phyloP scores from a whole-genome alignment of 768 basidiomycete genomes.

The Pholiota conissans region DNA sequence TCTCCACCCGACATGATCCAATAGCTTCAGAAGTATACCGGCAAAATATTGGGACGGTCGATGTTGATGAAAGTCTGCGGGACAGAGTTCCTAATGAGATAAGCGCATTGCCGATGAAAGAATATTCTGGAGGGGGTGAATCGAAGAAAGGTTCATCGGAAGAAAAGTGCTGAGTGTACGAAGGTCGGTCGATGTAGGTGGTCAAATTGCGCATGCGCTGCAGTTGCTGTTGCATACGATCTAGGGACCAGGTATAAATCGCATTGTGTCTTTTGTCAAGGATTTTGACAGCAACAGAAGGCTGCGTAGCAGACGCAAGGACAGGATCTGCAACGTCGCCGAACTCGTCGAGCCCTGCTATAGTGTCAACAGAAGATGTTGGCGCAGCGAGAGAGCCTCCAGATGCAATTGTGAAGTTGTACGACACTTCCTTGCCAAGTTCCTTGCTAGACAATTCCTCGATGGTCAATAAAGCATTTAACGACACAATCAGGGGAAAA shows the following conservation, averaged over 20 bases:
- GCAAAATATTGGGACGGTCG: constrained; percentile 88
- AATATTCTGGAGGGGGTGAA: constrained; percentile 82
- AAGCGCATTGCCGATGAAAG: constrained; percentile 87
- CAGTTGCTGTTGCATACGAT: constrained; percentile 84
- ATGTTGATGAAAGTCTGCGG: constrained; percentile 70
- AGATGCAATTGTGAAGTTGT: constrained; percentile 91
- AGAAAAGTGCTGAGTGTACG: constrained; percentile 92
- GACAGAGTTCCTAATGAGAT: constrained; percentile 82
- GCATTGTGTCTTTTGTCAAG: constrained; percentile 85
- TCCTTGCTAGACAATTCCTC: constrained; percentile 59
- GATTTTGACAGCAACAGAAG: constrained; percentile 87
- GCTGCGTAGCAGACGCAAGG: constrained; percentile 71
- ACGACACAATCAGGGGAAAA: no score
- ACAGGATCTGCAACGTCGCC: constrained; percentile 90
- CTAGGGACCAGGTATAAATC: constrained; percentile 90
- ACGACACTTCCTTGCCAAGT: constrained; percentile 82
- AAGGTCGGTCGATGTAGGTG: constrained; percentile 87
- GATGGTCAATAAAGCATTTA: constrained; percentile 5
- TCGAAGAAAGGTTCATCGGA: constrained; percentile 94
- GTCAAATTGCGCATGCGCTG: constrained; percentile 93
- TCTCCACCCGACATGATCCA: constrained; percentile 86
- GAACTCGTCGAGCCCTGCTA: constrained; percentile 87
- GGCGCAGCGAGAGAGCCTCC: constrained; percentile 79
- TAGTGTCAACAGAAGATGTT: constrained; percentile 79
- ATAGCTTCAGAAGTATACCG: constrained; percentile 94